Evolutionary conservation across 805 yeast species (phyloP).

Genomic region (Wickerhamiella musiphila): DNA sequence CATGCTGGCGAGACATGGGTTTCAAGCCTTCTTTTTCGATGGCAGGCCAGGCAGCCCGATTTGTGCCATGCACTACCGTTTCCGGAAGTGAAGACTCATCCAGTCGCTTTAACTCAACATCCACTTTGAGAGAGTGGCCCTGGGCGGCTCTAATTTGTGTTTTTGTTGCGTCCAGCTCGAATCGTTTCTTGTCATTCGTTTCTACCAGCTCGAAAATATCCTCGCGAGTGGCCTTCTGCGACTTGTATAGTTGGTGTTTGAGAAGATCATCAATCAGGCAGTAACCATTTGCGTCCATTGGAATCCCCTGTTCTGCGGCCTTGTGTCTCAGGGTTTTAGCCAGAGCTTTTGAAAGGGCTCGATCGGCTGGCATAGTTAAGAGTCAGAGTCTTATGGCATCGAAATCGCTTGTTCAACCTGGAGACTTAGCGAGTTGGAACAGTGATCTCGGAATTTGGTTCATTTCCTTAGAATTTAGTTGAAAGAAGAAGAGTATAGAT

Average conservation of each 20-base stretch:
- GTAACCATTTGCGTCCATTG: constrained; percentile 53
- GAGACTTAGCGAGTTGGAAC: too few relatives aligned
- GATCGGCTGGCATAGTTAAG: too few relatives aligned
- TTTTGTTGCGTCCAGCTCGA: constrained; percentile 26
- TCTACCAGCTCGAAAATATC: constrained; percentile 47
- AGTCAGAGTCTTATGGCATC: too few relatives aligned
- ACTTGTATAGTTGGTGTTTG: constrained; percentile 38
- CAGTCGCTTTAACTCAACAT: constrained; percentile 27
- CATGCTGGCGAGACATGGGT: constrained; percentile 62
- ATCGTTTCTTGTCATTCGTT: constrained; percentile 55
- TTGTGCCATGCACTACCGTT: constrained; percentile 69
- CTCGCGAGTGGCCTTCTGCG: constrained; percentile 33
- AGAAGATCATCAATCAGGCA: constrained; percentile 38
- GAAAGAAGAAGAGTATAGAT: too few relatives aligned
- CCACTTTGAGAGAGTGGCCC: constrained; percentile 60
- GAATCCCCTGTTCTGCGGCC: constrained; percentile 49
- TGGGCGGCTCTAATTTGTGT: constrained; percentile 68
- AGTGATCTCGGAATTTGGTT: too few relatives aligned
- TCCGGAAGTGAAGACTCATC: constrained; percentile 30
- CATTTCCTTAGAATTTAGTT: too few relatives aligned
- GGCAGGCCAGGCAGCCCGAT: constrained; percentile 26
- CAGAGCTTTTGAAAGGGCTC: constrained; percentile 41
- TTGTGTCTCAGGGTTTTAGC: constrained; percentile 75
- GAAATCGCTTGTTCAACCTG: too few relatives aligned
- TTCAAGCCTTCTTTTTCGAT: constrained; percentile 44